phyloP scores from a whole-genome alignment of 257 asterid species.

The Solanum arcanum region DNA sequence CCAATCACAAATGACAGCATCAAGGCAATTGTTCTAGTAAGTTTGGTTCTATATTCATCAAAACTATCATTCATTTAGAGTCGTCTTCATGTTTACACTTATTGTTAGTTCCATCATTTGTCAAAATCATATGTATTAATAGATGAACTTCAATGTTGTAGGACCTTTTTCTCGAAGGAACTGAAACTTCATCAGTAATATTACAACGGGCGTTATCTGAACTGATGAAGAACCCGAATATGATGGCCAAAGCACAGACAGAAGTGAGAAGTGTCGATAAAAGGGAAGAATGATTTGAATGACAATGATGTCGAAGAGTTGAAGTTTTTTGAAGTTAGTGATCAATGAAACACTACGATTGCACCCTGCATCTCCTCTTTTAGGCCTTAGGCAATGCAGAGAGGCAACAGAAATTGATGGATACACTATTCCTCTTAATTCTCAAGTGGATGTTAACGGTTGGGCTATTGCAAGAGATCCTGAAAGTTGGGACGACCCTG shows the following conservation, averaged over 20 bases:
- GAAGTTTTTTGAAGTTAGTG: neutral
- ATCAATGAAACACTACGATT: conserved; percentile 8
- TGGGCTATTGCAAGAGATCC: conserved; percentile 14
- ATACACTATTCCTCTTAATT: neutral
- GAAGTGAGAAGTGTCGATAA: neutral
- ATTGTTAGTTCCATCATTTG: neutral
- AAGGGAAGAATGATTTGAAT: neutral
- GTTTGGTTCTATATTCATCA: neutral
- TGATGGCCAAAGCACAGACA: neutral
- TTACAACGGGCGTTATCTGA: conserved; percentile 8
- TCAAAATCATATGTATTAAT: neutral
- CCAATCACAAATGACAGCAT: neutral
- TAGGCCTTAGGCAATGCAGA: conserved; percentile 1
- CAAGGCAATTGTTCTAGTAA: neutral
- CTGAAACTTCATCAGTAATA: neutral
- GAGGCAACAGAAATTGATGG: neutral
- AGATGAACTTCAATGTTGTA: neutral
- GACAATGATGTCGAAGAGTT: neutral
- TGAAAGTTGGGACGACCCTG: neutral
- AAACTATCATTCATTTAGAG: neutral
- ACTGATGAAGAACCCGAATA: conserved; percentile 3
- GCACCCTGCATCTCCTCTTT: conserved; percentile 2
- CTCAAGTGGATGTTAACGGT: neutral
- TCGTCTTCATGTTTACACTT: neutral
- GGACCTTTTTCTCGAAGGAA: neutral